These are phyloP conservation scores for Brassica hybrid DNA, from an alignment of 441 rosid genomes.

Conservation along the genomic window DNA sequence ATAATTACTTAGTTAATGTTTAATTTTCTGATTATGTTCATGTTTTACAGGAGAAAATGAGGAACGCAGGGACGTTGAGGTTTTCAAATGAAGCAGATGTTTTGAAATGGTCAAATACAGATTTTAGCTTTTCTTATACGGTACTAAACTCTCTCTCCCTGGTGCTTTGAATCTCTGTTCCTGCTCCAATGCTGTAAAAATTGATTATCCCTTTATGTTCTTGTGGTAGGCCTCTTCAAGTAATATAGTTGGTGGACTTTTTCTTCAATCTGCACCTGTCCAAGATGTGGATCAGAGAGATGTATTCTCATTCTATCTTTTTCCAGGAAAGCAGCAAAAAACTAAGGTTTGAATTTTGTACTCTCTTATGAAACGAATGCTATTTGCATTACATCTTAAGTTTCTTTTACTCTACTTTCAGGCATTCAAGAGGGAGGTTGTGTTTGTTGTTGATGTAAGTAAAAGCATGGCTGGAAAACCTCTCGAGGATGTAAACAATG, in stretches of 20 bases:
- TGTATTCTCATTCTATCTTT: slow-evolving; percentile 69
- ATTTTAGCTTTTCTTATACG: slow-evolving; percentile 73
- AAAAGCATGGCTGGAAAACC: slow-evolving; percentile 89
- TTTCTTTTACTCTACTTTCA: slow-evolving; percentile 25
- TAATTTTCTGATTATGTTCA: too few relatives aligned
- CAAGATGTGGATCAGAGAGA: slow-evolving; percentile 89
- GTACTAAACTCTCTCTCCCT: slow-evolving; percentile 51
- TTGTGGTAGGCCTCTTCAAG: slow-evolving; percentile 62
- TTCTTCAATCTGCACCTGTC: slow-evolving; percentile 78
- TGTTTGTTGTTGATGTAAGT: slow-evolving; percentile 92
- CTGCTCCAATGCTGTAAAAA: slow-evolving; percentile 3
- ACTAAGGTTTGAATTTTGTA: slow-evolving; percentile 30
- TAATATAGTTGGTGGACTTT: slow-evolving; percentile 72
- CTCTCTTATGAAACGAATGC: neutral
- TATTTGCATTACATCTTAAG: slow-evolving; percentile 8
- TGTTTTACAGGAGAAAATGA: slow-evolving; percentile 61
- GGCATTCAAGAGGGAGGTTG: slow-evolving; percentile 79
- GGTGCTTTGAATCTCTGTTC: slow-evolving; percentile 21
- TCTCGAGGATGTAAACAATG: slow-evolving; percentile 71
- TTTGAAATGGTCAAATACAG: slow-evolving; percentile 74
- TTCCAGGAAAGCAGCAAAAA: slow-evolving; percentile 70
- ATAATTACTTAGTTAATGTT: too few relatives aligned
- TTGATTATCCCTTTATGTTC: neutral
- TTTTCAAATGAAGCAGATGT: slow-evolving; percentile 83
- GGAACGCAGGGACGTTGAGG: slow-evolving; percentile 64